Evolutionary conservation across 768 basidiomycete species (phyloP), one percentile per base, ranked within the genome.

Genomic region (Leccinum ochraceum): DNA sequence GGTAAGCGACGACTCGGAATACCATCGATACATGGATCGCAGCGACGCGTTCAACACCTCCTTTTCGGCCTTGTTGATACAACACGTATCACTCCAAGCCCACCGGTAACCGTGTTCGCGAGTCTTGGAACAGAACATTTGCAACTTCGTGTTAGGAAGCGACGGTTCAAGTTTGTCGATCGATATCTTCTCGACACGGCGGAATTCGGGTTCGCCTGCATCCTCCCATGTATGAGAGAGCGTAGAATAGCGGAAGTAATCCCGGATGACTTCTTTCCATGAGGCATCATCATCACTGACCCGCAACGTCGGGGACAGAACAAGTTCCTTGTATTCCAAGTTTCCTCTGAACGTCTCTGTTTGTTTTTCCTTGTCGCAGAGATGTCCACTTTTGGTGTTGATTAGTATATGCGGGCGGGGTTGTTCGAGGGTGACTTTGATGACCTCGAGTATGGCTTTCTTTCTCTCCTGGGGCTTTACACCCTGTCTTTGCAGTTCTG

Each of bases 1-100:
- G 1, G 70, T 71, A 44, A 72, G 58, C 6, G 70, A 60, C 2
- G 71, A 71, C 14, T 60, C 48, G 10, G 65, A 59, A 46, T 73
- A 72, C 71, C 71, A 72, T 51, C 55, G 54, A 34, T 66, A 73
- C 71, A 72, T 73, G 0, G 71, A 71, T 6, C 54, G 57, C 2
- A 72, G 58, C 34, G 71, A 73, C 37, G 67, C 61, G 32, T 66
- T 60, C 14, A 72, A 55, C 20, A 36, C 66, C 36, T 36, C 36
- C 36, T 36, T 36, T 13, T 36, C 36, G 36, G 13, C 36, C 36
- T 36, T 36, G 36, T 34, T 34, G 34, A 34, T 34, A 34, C 34
- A 34, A 34, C 34, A 34, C 11, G 34, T 34, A 34, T 34, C 70
- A 36, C 57, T 55, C 71, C 70, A 72, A 14, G 59, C 66, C 66